Conservation (phyloP, 2,329 filamentous ascomycete genomes). For the Emergomyces orientalis region DNA sequence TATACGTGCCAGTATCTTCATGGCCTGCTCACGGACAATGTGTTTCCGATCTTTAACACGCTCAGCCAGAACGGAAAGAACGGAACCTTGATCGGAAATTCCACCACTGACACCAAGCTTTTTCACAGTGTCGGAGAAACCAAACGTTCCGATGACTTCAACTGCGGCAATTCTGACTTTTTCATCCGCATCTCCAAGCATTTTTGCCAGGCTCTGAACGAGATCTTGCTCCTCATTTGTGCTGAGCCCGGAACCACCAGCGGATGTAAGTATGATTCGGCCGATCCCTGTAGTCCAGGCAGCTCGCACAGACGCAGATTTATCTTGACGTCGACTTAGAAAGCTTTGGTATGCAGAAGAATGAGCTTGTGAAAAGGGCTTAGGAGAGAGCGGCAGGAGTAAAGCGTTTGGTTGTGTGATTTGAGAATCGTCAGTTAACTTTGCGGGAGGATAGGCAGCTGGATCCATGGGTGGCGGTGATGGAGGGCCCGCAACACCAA, state of each 20-base stretch:
- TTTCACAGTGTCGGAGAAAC: conserved; percentile 67
- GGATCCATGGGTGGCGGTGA: conserved; percentile 65
- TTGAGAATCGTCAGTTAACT: conserved; percentile 38
- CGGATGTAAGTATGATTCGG: conserved; percentile 81
- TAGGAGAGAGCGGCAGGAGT: conserved; percentile 73
- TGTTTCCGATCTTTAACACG: conserved; percentile 79
- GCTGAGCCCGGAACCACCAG: conserved; percentile 79
- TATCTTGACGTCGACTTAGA: conserved; percentile 76
- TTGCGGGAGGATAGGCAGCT: conserved; percentile 64
- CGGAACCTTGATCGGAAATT: conserved; percentile 64
- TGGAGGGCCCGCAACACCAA: conserved; percentile 81
- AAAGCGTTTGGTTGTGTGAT: conserved; percentile 54
- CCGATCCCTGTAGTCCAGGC: conserved; percentile 80
- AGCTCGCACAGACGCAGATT: conserved; percentile 68
- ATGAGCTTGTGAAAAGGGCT: conserved; percentile 81
- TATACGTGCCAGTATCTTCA: conserved; percentile 71
- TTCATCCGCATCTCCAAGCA: conserved; percentile 81
- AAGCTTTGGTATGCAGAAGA: conserved; percentile 72
- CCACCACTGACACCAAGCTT: conserved; percentile 72
- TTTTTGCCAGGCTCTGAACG: conserved; percentile 64
- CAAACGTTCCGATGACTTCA: conserved; percentile 70
- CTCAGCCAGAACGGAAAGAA: conserved; percentile 74
- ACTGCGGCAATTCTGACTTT: conserved; percentile 86
- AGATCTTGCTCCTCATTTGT: conserved; percentile 70
- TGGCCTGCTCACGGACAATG: conserved; percentile 73